Conservation (phyloP, 2,329 filamentous ascomycete genomes). For the Cryphonectria parasitica region DNA sequence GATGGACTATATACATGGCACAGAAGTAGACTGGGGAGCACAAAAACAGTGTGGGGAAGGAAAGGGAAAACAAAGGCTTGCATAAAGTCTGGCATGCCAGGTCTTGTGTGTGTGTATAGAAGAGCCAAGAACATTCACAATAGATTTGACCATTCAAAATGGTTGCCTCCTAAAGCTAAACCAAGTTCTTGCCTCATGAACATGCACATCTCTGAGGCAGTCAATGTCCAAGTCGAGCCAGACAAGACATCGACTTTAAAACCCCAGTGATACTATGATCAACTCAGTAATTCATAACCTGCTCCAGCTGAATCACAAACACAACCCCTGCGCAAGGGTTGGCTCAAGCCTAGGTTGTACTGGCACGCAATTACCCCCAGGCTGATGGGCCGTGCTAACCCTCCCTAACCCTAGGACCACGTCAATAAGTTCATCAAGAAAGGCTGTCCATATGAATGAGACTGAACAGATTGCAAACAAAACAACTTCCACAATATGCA, state of each 20-base stretch:
- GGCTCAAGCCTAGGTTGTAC: background rate
- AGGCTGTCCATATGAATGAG: background rate
- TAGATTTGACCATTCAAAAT: slow-evolving; percentile 16
- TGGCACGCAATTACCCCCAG: background rate
- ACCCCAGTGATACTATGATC: background rate
- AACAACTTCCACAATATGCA: background rate
- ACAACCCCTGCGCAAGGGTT: background rate
- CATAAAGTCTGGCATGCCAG: slow-evolving; percentile 34
- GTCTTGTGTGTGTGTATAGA: slow-evolving; percentile 17
- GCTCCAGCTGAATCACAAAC: background rate
- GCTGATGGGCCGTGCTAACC: background rate
- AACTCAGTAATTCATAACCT: background rate
- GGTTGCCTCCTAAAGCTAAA: background rate
- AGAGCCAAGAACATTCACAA: slow-evolving; percentile 18
- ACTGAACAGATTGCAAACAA: background rate
- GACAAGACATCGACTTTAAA: background rate
- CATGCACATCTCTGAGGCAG: background rate
- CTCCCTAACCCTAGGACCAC: background rate
- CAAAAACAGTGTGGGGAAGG: background rate
- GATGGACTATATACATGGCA: background rate
- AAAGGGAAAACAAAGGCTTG: background rate
- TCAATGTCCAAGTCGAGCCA: background rate
- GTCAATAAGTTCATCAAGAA: background rate
- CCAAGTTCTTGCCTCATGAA: background rate
- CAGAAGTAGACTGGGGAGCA: background rate